Evolutionary conservation across 495 filamentous ascomycete genomes (phyloP), one percentile per base, ranked within the genome.

Genomic region (Penicillium paxilli): DNA sequence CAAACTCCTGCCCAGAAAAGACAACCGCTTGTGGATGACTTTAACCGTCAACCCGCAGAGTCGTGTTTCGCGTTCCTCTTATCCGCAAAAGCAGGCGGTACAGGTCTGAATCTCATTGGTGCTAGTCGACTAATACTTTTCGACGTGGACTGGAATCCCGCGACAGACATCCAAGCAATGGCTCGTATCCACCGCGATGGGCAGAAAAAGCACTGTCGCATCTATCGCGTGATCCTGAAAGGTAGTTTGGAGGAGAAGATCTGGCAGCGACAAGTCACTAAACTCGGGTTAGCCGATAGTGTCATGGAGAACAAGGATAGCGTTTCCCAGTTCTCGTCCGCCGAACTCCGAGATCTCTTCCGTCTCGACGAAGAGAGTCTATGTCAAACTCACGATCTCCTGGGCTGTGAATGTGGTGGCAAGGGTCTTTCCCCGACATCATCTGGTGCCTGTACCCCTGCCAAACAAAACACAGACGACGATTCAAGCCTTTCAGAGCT

Each of bases 111-210:
- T 64, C 80, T 93, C 3, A 87, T 90, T 52, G 89, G 89, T 19
- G 89, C 89, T 4, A 88, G 85, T 19, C 78, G 89, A 10, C 80
- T 93, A 1, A 74, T 92, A 7, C 81, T 93, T 2, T 92, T 91
- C 61, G 89, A 93, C 58, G 80, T 89, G 5, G 89, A 92, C 68
- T 93, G 89, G 89, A 93, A 93, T 59, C 89, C 89, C 1, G 84
- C 86, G 7, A 91, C 87, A 2, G 89, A 93, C 59, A 73, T 87
- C 17, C 89, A 93, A 64, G 89, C 89, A n/a, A 92, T 93, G 89
- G 89, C 89, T 2, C 82, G 89, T 4, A 88, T 93, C 44, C 88
- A 92, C 64, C 79, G 89, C 24, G 88, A 91, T 57, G 89, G 89
- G 14, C 89, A 93, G 62, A 89, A 85, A 64, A 70, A 74, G 2